Evolutionary conservation across 2,329 filamentous ascomycete species (phyloP), one percentile per base, ranked within the genome.

Genomic region (Exophiala sp.): DNA sequence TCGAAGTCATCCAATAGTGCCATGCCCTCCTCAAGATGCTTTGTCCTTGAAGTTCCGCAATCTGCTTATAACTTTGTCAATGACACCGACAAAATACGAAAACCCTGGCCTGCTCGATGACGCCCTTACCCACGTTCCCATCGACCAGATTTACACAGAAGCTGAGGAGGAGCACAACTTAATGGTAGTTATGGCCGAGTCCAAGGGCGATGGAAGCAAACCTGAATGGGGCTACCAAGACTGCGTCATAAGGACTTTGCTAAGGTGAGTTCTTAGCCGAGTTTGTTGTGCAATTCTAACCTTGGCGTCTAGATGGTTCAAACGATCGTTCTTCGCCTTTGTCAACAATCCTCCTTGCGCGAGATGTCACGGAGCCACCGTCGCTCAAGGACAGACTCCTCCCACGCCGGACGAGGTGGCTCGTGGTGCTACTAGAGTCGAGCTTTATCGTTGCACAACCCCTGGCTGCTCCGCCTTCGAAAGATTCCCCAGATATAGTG

Each of bases 141-240:
- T 97, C 29, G 90, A 96, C 68, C 84, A 89, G 63, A 89, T 99
- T 64, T 97, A 97, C 71, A 82, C 86, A 62, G 91, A 96, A 69
- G 94, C 94, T 48, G 91, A 97, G 69, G 92, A 97, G 69, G 91
- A 97, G 72, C 85, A 83, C 61, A 90, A 96, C 69, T 85, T 96
- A 29, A 78, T 95, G 63, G 84, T 88, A 66, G 94, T 90, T 33
- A 86, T 95, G 71, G 92, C 92, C 32, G 88, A 88, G 68, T 95
- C 90, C 62, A 85, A 96, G 75, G 89, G 88, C 16, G 84, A 88
- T 52, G 88, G 86, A 51, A 81, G 84, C 62, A 87, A 88, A 69
- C 83, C 91, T 1, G 87, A 91, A 75, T 97, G 92, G 92, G 92
- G 91, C 53, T 96, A 97, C 69, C 92, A 97, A 72, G 94, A 99